These are phyloP conservation scores for Fusarium setosum DNA, from an alignment of 2,329 filamentous ascomycete genomes.

Conservation along the genomic window DNA sequence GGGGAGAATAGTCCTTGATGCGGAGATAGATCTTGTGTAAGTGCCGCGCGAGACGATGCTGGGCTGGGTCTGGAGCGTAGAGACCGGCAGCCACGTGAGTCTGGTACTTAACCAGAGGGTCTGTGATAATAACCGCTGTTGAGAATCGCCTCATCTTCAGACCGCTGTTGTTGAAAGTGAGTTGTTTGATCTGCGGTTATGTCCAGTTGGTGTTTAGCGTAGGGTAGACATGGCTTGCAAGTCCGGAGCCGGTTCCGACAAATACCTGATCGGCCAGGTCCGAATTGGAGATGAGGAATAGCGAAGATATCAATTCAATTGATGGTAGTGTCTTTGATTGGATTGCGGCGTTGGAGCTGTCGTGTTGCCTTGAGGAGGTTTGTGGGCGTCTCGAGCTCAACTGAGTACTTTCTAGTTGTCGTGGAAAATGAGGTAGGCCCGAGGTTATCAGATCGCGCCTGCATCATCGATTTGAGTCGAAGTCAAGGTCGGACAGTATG, in stretches of 20 bases:
- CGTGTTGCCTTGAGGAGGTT: background rate
- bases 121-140: constrained; percentile 70
- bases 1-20: constrained; percentile 82
- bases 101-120: constrained; percentile 82
- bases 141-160: constrained; percentile 50
- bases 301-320: background rate
- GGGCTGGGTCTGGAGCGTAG: constrained; percentile 76
- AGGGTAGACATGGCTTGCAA: constrained; percentile 12
- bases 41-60: constrained; percentile 79
- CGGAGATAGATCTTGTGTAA: constrained; percentile 80
- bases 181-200: constrained; percentile 10
- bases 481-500: background rate
- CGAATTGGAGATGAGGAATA: background rate
- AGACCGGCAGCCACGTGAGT: constrained; percentile 74
- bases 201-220: background rate
- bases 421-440: background rate
- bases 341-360: background rate
- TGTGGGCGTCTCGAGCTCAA: background rate
- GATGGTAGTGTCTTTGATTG: background rate
- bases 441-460: constrained; percentile 31
- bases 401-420: background rate
- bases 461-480: constrained; percentile 29
- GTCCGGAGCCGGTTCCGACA: background rate
- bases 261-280: background rate
- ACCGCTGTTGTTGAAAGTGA: constrained; percentile 3